Percentiles rank a stretch among this genome's conserved stretches.
Conservation (phyloP, 495 filamentous ascomycete species). For the Lindgomyces ingoldianus region DNA sequence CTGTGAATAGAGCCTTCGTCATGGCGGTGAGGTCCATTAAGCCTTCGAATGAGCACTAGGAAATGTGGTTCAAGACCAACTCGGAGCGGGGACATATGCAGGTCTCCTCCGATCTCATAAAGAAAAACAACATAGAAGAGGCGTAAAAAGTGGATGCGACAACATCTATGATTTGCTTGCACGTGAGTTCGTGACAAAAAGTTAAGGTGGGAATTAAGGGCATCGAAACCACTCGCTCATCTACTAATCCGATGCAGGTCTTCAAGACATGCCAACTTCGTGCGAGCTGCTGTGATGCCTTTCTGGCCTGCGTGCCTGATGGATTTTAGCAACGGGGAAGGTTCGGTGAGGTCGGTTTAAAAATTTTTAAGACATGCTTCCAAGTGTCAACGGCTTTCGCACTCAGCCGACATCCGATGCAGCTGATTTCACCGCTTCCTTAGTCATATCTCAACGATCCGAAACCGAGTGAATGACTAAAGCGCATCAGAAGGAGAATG, state of each 20-base stretch:
- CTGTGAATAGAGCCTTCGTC: slow-evolving; percentile 61
- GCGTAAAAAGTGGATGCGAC: too few species aligned
- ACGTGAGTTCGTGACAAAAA: not conserved
- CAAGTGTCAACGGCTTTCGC: not conserved
- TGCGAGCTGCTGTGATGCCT: not conserved
- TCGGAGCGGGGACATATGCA: not conserved
- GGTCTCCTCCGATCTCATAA: too few species aligned
- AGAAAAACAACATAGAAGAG: too few species aligned
- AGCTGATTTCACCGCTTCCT: not conserved
- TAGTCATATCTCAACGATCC: too few species aligned
- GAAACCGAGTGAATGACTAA: not conserved
- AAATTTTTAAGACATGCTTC: too few species aligned
- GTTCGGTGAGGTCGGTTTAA: not conserved
- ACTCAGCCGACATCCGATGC: not conserved
- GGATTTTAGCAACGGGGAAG: not conserved
- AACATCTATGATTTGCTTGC: too few species aligned
- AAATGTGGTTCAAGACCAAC: not conserved
- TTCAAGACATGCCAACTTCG: too few species aligned
- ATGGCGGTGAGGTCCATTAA: not conserved
- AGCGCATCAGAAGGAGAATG: too few species aligned
- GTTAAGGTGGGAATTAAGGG: not conserved
- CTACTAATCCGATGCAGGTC: too few species aligned
- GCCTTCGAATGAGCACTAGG: not conserved
- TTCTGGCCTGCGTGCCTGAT: not conserved
- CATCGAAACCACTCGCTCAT: not conserved